phyloP scores from a whole-genome alignment of 176 grass and related monocot genomes.

The Triticum urartu region DNA sequence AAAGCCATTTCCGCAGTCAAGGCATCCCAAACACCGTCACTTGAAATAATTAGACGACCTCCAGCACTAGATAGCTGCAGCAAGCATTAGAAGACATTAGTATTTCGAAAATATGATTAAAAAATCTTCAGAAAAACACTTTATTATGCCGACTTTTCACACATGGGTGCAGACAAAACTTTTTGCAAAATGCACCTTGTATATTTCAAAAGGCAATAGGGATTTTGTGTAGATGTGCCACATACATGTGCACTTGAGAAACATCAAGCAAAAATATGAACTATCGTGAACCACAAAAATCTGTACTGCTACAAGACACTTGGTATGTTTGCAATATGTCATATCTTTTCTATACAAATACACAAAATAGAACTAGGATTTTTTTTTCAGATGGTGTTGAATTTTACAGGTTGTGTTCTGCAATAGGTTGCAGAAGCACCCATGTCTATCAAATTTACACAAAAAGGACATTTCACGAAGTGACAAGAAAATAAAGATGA shows the following conservation, averaged over 20 bases:
- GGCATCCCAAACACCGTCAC: slow-evolving; percentile 96
- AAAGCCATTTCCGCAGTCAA: slow-evolving; percentile 69
- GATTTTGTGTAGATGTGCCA: not conserved
- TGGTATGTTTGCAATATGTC: not conserved
- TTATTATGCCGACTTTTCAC: not conserved
- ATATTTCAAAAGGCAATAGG: not conserved
- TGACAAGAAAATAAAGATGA: not conserved
- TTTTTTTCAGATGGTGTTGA: not conserved
- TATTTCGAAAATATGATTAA: not conserved
- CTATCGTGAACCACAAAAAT: not conserved
- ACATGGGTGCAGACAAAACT: not conserved
- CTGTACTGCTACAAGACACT: not conserved
- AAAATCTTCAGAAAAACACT: not conserved
- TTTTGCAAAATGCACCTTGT: not conserved
- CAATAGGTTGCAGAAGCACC: not conserved
- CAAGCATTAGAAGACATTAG: slow-evolving; percentile 28
- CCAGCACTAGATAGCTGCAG: slow-evolving; percentile 77
- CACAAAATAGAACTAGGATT: not conserved
- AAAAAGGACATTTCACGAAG: not conserved
- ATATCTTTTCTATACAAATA: not conserved
- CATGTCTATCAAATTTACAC: not conserved
- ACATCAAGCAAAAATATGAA: not conserved
- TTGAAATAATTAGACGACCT: slow-evolving; percentile 81
- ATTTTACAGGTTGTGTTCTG: not conserved
- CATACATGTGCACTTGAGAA: not conserved